Percentiles rank a stretch among this genome's conserved stretches.
phyloP scores from a whole-genome alignment of 2,329 filamentous ascomycete genomes.

The Cyphellophora europaea region DNA sequence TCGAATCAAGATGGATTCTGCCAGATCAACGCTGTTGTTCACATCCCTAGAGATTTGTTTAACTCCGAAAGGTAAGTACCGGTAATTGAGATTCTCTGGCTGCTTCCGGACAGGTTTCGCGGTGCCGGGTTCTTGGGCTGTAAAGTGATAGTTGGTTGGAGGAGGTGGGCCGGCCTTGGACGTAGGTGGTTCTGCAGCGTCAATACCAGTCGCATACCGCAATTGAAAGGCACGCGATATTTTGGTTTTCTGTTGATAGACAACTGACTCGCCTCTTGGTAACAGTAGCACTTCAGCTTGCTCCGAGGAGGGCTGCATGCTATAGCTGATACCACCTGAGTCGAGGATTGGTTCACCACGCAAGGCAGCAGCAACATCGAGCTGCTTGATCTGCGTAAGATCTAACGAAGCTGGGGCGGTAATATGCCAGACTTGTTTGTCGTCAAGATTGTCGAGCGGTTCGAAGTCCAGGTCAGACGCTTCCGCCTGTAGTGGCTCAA shows the following conservation, averaged over 20 bases:
- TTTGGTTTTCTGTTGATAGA: not conserved
- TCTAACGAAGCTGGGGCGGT: slow-evolving; percentile 35
- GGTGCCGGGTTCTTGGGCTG: too few species aligned
- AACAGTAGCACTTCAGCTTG: not conserved
- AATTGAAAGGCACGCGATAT: not conserved
- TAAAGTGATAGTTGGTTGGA: too few species aligned
- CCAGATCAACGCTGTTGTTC: too few species aligned
- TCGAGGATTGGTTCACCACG: slow-evolving; percentile 31
- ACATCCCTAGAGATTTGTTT: too few species aligned
- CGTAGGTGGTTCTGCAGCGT: too few species aligned
- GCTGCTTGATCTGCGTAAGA: slow-evolving; percentile 33
- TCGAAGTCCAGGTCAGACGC: slow-evolving; percentile 9
- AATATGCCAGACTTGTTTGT: slow-evolving; percentile 40
- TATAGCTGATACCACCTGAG: slow-evolving; percentile 29
- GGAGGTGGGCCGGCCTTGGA: too few species aligned
- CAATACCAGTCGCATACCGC: too few species aligned
- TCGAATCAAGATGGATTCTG: too few species aligned
- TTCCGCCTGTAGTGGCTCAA: slow-evolving; percentile 23
- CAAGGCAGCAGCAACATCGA: slow-evolving; percentile 31
- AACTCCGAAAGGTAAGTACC: not conserved
- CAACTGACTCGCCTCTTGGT: not conserved
- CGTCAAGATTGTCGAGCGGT: slow-evolving; percentile 7
- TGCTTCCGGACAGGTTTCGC: not conserved
- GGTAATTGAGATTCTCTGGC: not conserved
- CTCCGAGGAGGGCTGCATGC: slow-evolving; percentile 5